These are phyloP conservation scores for Pichia inconspicua DNA, from an alignment of 1,139 yeast genomes.

Conservation along the genomic window DNA sequence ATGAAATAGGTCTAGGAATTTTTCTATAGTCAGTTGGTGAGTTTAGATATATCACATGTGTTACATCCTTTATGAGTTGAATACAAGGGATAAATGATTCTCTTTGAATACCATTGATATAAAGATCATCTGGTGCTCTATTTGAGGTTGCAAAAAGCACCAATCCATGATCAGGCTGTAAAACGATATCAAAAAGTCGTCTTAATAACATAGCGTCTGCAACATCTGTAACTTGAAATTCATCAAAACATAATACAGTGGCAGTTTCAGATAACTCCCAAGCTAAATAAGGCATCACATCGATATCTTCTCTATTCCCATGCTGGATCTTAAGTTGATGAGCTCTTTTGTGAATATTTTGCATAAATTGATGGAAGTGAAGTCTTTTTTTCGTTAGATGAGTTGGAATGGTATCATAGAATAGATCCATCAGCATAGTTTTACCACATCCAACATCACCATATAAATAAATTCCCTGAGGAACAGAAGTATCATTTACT, in stretches of 20 bases:
- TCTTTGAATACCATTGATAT: conserved; percentile 88
- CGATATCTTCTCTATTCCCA: conserved; percentile 56
- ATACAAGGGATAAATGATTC: conserved; percentile 89
- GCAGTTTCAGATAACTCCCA: conserved; percentile 71
- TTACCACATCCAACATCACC: conserved; percentile 99
- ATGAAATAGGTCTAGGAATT: conserved; percentile 72
- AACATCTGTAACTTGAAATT: conserved; percentile 92
- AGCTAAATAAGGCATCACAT: conserved; percentile 79
- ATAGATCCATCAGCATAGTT: conserved; percentile 95
- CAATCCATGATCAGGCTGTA: conserved; percentile 69
- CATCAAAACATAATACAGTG: conserved; percentile 86
- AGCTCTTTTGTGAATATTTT: conserved; percentile 77
- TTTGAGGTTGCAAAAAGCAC: conserved; percentile 89
- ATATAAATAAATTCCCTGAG: conserved; percentile 79
- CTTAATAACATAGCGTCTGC: conserved; percentile 97
- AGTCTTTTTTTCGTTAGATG: conserved; percentile 71
- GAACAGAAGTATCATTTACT: conserved; percentile 26
- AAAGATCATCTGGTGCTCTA: conserved; percentile 89
- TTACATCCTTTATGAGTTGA: conserved; percentile 61
- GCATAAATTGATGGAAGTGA: conserved; percentile 97
- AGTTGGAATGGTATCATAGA: conserved; percentile 71
- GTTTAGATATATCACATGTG: conserved; percentile 71
- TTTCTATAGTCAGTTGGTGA: conserved; percentile 93
- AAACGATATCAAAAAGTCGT: conserved; percentile 53
- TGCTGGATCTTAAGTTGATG: conserved; percentile 63